phyloP scores from a whole-genome alignment of 2,329 filamentous ascomycete genomes.

The Aspergillus ibericus region DNA sequence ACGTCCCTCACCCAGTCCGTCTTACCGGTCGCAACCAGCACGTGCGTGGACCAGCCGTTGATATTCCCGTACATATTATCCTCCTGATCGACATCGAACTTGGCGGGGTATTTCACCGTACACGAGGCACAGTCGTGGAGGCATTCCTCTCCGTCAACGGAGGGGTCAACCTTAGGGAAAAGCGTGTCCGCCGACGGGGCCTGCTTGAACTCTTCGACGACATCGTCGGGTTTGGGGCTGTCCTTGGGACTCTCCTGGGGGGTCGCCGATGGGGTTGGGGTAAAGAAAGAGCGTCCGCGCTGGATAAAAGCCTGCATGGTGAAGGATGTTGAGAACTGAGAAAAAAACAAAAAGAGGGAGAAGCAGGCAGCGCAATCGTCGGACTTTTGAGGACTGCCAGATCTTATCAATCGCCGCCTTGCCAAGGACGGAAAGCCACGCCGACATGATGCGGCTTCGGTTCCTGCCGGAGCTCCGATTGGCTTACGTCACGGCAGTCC shows the following conservation, averaged over 20 bases:
- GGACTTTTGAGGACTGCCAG: slow-evolving; percentile 1
- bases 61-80: slow-evolving; percentile 83
- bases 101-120: slow-evolving; percentile 74
- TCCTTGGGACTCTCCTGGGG: slow-evolving; percentile 12
- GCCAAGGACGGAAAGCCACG: slow-evolving; percentile 18
- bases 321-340: background rate
- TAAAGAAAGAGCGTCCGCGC: slow-evolving; percentile 35
- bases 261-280: slow-evolving; percentile 28
- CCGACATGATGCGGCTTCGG: background rate
- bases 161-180: slow-evolving; percentile 73
- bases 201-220: slow-evolving; percentile 47
- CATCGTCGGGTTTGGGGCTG: slow-evolving; percentile 18
- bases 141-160: slow-evolving; percentile 83
- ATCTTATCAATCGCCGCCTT: slow-evolving; percentile 37
- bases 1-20: slow-evolving; percentile 91
- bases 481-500: background rate
- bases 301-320: slow-evolving; percentile 40
- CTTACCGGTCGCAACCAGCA: slow-evolving; percentile 94
- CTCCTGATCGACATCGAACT: slow-evolving; percentile 68
- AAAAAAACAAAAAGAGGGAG: background rate
- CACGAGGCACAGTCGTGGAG: slow-evolving; percentile 82
- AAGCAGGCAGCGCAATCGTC: background rate
- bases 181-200: slow-evolving; percentile 54
- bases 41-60: slow-evolving; percentile 83
- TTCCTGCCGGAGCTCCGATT: slow-evolving; percentile 3